Evolutionary conservation across 805 yeast species (phyloP).

Genomic region (Wickerhamiella sorbophila): DNA sequence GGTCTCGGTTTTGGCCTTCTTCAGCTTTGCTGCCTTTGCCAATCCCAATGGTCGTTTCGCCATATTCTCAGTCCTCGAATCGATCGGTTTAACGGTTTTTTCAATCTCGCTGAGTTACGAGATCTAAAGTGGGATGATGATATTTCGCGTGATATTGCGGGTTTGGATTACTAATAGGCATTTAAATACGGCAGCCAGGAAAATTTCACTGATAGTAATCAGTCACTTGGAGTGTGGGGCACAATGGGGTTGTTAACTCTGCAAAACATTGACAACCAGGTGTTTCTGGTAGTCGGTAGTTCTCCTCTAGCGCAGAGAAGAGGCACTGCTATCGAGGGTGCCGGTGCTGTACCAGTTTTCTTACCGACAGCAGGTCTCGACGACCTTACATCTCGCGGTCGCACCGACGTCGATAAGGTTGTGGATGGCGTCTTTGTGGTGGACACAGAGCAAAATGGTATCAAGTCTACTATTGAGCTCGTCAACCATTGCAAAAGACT

Average conservation of each 20-base stretch:
- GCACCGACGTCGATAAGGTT: conserved; percentile 43
- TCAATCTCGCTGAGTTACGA: no score
- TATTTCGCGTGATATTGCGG: background rate
- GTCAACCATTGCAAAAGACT: conserved; percentile 38
- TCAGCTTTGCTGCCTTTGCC: conserved; percentile 41
- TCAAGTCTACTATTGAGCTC: conserved; percentile 27
- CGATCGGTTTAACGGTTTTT: no score
- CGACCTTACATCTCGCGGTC: conserved; percentile 45
- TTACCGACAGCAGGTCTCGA: conserved; percentile 11
- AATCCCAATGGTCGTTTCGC: conserved; percentile 41
- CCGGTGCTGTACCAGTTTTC: conserved; percentile 12
- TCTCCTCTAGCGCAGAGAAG: conserved; percentile 11
- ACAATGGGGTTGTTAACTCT: conserved; percentile 16
- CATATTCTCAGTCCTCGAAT: no score
- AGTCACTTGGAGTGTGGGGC: background rate
- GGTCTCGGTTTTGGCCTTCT: conserved; percentile 18
- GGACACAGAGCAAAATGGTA: conserved; percentile 22
- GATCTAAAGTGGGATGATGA: conserved; percentile 1
- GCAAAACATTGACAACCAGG: conserved; percentile 10
- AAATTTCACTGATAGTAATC: no score
- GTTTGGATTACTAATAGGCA: no score
- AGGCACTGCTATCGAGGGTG: conserved; percentile 6
- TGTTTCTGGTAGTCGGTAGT: conserved; percentile 12
- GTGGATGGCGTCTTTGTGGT: conserved; percentile 70
- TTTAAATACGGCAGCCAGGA: no score